phyloP scores from a whole-genome alignment of 2,329 filamentous ascomycete genomes.

The Trichoderma citrinoviride region DNA sequence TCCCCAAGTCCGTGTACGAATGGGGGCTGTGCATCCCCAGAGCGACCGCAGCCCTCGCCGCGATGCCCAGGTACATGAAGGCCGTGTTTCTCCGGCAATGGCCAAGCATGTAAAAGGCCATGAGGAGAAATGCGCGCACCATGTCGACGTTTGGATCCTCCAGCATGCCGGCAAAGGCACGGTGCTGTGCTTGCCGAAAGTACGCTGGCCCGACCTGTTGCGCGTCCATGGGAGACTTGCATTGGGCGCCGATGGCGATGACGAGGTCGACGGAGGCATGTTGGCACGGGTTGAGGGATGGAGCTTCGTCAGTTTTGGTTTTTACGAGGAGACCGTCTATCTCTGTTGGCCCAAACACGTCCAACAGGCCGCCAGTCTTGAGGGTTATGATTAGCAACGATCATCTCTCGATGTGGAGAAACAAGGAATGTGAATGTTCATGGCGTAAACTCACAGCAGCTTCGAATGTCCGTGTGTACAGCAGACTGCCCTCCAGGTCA shows the following conservation, averaged over 20 bases:
- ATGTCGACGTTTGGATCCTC: conserved; percentile 54
- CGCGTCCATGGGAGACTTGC: conserved; percentile 30
- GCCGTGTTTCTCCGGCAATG: conserved; percentile 58
- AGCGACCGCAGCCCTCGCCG: conserved; percentile 55
- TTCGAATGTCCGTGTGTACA: conserved; percentile 24
- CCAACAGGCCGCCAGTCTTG: conserved; percentile 37
- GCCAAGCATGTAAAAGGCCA: conserved; percentile 59
- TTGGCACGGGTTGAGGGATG: conserved; percentile 16
- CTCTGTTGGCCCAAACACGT: conserved; percentile 34
- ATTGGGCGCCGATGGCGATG: conserved; percentile 54
- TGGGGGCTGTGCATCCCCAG: conserved; percentile 51
- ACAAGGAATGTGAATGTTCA: neutral
- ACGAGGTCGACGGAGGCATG: conserved; percentile 39
- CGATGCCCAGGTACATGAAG: conserved; percentile 62
- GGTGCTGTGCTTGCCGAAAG: conserved; percentile 48
- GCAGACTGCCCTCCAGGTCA: conserved; percentile 23
- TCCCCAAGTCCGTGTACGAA: conserved; percentile 30
- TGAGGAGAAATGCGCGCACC: conserved; percentile 51
- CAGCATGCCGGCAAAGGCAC: conserved; percentile 50
- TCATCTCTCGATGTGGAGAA: neutral
- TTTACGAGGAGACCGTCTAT: conserved; percentile 28
- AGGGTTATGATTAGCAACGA: neutral
- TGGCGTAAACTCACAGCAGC: conserved; percentile 25
- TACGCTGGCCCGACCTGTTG: conserved; percentile 37
- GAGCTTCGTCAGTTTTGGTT: conserved; percentile 6